phyloP scores from a whole-genome alignment of 805 yeast species.

The Yarrowia sp. region DNA sequence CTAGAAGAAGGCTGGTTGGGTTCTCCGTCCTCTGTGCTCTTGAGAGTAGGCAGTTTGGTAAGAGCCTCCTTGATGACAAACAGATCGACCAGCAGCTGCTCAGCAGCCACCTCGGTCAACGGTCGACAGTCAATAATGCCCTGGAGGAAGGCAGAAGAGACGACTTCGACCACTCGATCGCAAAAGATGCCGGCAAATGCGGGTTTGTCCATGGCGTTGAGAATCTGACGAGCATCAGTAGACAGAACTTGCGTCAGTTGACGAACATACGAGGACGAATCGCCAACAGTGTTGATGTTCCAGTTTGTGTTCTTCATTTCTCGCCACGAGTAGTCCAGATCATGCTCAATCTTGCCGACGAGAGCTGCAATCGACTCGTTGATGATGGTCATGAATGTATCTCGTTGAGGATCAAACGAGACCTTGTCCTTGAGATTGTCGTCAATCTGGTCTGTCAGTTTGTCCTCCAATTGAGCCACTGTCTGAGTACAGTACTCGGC shows the following conservation, averaged over 20 bases:
- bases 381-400: slow-evolving; percentile 63
- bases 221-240: slow-evolving; percentile 54
- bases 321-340: slow-evolving; percentile 77
- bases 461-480: slow-evolving; percentile 75
- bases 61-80: slow-evolving; percentile 67
- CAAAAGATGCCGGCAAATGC: slow-evolving; percentile 74
- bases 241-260: slow-evolving; percentile 60
- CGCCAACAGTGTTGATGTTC: slow-evolving; percentile 71
- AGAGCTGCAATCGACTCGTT: slow-evolving; percentile 63
- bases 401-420: slow-evolving; percentile 63
- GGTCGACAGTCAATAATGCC: slow-evolving; percentile 71
- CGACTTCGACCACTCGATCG: slow-evolving; percentile 74
- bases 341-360: slow-evolving; percentile 63
- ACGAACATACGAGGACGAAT: slow-evolving; percentile 71
- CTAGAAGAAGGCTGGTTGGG: slow-evolving; percentile 39
- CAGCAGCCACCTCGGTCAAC: slow-evolving; percentile 70
- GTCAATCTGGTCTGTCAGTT: slow-evolving; percentile 55
- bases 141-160: slow-evolving; percentile 62
- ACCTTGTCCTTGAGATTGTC: slow-evolving; percentile 54
- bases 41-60: slow-evolving; percentile 46
- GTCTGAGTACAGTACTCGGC: slow-evolving; percentile 88
- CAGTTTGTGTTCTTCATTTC: slow-evolving; percentile 82
- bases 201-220: slow-evolving; percentile 62
- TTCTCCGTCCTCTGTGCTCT: slow-evolving; percentile 20
- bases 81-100: slow-evolving; percentile 79